Evolutionary conservation across 352 stramenopile genomes (phyloP).

Genomic region (Phytophthora cryptogea): DNA sequence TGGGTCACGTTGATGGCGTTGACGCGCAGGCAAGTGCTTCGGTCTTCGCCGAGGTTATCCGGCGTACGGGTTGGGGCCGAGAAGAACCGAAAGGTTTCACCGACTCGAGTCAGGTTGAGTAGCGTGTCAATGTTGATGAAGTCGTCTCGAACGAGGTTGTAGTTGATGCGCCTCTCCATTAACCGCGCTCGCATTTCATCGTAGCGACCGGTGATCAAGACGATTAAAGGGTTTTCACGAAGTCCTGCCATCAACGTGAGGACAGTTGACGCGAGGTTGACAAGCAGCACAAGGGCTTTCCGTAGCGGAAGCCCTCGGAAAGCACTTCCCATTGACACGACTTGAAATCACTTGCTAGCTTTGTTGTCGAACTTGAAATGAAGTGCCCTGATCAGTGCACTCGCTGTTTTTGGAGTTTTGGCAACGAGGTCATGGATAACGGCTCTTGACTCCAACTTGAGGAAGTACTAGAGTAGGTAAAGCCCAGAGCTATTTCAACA

Average conservation of each 20-base stretch:
- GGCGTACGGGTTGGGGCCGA: slow-evolving; percentile 35
- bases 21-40: slow-evolving; percentile 49
- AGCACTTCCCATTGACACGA: slow-evolving; percentile 16
- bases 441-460: not conserved
- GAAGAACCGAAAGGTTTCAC: slow-evolving; percentile 42
- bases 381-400: not conserved
- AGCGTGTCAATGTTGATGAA: slow-evolving; percentile 36
- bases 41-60: slow-evolving; percentile 41
- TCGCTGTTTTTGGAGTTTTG: not conserved
- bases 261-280: slow-evolving; percentile 50
- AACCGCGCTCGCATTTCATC: slow-evolving; percentile 48
- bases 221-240: slow-evolving; percentile 57
- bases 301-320: slow-evolving; percentile 19
- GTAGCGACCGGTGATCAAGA: slow-evolving; percentile 48
- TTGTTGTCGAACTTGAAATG: slow-evolving; percentile 17
- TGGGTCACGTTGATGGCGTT: slow-evolving; percentile 47
- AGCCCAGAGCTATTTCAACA: no score
- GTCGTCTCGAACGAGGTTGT: slow-evolving; percentile 44
- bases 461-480: no score
- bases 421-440: not conserved
- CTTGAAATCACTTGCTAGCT: not conserved
- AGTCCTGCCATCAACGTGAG: slow-evolving; percentile 59
- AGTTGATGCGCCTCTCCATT: slow-evolving; percentile 44
- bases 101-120: slow-evolving; percentile 36
- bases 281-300: slow-evolving; percentile 30